Conservation (phyloP, 352 stramenopile species). For the Globisporangium paddicum region DNA sequence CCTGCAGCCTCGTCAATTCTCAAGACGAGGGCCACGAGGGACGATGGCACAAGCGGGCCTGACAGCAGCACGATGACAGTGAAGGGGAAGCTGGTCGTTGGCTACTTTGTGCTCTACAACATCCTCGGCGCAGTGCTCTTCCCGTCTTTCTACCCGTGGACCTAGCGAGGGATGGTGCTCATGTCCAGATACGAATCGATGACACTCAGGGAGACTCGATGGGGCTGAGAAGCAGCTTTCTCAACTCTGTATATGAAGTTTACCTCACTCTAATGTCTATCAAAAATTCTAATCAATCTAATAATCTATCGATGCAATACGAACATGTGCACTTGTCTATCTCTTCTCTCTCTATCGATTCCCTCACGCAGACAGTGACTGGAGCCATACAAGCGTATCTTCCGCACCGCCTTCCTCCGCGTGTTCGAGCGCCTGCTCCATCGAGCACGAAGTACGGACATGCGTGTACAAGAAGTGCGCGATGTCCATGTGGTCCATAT, state of each 20-base stretch:
- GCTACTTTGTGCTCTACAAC: slow-evolving; percentile 72
- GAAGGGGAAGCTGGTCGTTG: slow-evolving; percentile 33
- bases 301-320: neutral
- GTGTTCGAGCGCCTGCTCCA: slow-evolving; percentile 57
- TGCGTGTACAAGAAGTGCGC: slow-evolving; percentile 42
- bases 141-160: slow-evolving; percentile 82
- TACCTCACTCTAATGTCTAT: neutral
- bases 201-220: too few species aligned
- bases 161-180: too few species aligned
- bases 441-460: slow-evolving; percentile 37
- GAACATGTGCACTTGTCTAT: neutral
- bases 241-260: neutral
- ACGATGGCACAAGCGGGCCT: too few species aligned
- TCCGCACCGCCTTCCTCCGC: slow-evolving; percentile 59
- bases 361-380: slow-evolving; percentile 20
- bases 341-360: neutral
- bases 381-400: slow-evolving; percentile 53
- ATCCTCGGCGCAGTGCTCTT: slow-evolving; percentile 70
- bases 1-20: slow-evolving; percentile 32
- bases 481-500: slow-evolving; percentile 70
- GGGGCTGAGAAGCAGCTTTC: too few species aligned
- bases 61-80: slow-evolving; percentile 1
- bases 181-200: too few species aligned
- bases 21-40: too few species aligned
- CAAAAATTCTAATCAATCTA: slow-evolving; percentile 3